Conservation (phyloP, 306 rosid species). For the Rosa persica region DNA sequence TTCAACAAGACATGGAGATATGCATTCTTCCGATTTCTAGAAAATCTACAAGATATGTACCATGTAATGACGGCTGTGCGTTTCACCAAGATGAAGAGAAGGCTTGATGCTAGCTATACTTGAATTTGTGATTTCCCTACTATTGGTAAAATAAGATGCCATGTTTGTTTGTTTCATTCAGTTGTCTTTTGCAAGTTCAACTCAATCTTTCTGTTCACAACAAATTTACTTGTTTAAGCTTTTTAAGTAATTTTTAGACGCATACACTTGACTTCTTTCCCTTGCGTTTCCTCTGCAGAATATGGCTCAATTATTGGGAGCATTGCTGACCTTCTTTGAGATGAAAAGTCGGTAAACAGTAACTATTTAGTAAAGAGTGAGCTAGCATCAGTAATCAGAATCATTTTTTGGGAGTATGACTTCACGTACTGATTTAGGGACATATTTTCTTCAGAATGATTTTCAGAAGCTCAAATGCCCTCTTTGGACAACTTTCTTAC, state of each 20-base stretch:
- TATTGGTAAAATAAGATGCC: background rate
- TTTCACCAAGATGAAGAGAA: background rate
- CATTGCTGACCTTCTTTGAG: constrained; percentile 59
- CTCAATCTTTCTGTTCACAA: no score
- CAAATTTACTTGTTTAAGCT: no score
- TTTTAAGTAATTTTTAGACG: no score
- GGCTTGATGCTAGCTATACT: background rate
- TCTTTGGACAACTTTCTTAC: background rate
- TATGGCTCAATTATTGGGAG: constrained; percentile 54
- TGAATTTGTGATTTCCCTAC: background rate
- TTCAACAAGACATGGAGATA: background rate
- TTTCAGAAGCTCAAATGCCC: background rate
- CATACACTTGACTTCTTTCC: no score
- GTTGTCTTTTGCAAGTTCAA: no score
- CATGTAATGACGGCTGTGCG: background rate
- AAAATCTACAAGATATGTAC: background rate
- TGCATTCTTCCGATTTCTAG: no score
- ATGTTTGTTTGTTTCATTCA: background rate
- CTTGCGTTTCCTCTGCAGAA: constrained; percentile 43
- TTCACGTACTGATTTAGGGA: background rate
- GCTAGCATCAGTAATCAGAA: background rate
- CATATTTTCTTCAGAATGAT: background rate
- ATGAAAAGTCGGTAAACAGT: constrained; percentile 51
- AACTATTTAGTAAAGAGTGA: constrained; percentile 20
- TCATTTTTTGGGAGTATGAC: background rate